Evolutionary conservation across 352 stramenopile species (phyloP).

Genomic region (Pythium brachiatum): DNA sequence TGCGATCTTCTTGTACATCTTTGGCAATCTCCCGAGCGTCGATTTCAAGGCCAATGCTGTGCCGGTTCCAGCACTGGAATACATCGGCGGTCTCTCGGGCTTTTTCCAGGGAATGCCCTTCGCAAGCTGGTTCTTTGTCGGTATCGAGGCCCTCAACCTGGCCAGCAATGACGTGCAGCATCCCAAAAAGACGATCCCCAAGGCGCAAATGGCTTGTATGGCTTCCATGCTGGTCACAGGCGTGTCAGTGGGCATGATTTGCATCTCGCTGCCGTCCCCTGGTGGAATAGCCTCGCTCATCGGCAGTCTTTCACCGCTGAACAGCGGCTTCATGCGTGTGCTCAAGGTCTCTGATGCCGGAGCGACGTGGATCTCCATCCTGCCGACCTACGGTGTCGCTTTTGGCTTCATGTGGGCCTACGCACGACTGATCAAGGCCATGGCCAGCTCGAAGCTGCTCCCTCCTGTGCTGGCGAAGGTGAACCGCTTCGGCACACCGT

Average conservation of each 20-base stretch:
- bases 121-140: constrained; percentile 28
- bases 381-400: constrained; percentile 24
- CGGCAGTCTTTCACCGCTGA: constrained; percentile 7
- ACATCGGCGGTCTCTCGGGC: not conserved
- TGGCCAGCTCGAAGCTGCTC: constrained; percentile 18
- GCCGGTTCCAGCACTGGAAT: not conserved
- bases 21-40: constrained; percentile 18
- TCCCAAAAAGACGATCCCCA: constrained; percentile 23
- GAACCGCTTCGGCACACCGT: constrained; percentile 7
- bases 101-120: constrained; percentile 24
- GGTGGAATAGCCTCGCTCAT: constrained; percentile 10
- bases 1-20: constrained; percentile 18
- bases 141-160: constrained; percentile 29
- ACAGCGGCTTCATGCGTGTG: constrained; percentile 11
- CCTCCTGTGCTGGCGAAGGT: constrained; percentile 4
- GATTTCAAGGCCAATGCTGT: constrained; percentile 16
- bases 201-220: constrained; percentile 19
- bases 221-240: constrained; percentile 10
- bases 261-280: constrained; percentile 4
- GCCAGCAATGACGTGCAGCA: constrained; percentile 22
- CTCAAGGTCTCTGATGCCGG: not conserved
- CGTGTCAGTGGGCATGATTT: constrained; percentile 2
- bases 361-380: constrained; percentile 23
- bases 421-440: constrained; percentile 21
- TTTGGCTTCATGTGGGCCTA: constrained; percentile 30